phyloP scores from a whole-genome alignment of 176 grass and related monocot genomes.

The Pharus latifolius region DNA sequence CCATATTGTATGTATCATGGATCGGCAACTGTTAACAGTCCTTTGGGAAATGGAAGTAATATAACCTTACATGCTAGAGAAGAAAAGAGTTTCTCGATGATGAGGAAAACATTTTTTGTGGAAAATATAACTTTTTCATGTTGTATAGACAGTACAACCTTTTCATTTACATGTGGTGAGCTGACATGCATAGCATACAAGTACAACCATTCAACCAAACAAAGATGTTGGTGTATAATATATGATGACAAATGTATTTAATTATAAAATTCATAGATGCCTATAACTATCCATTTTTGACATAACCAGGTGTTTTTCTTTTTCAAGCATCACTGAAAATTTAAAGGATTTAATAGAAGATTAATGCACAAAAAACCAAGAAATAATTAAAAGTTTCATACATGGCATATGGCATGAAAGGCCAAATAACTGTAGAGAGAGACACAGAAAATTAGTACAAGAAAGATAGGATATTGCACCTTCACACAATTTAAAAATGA shows the following conservation, averaged over 20 bases:
- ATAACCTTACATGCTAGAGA: neutral
- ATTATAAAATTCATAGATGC: neutral
- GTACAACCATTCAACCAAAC: no score
- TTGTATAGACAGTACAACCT: neutral
- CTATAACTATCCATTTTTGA: neutral
- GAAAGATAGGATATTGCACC: slow-evolving; percentile 17
- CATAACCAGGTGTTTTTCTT: neutral
- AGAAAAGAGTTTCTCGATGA: no score
- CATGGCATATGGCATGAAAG: neutral
- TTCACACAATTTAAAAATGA: slow-evolving; percentile 72
- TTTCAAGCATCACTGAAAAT: neutral
- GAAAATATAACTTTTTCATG: no score
- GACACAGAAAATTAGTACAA: neutral
- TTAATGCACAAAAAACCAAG: neutral
- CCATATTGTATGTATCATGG: neutral
- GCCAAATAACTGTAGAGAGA: neutral
- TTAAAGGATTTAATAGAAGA: neutral
- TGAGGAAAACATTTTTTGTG: no score
- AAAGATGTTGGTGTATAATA: neutral
- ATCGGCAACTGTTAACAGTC: neutral
- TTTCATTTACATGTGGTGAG: neutral
- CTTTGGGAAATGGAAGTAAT: neutral
- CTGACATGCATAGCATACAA: neutral
- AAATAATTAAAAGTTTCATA: neutral
- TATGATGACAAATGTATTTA: neutral